A percentile compares a stretch with the other conserved stretches of the same genome.
phyloP scores from a whole-genome alignment of 2,329 filamentous ascomycete genomes.

The Epicoccum sorghinum region DNA sequence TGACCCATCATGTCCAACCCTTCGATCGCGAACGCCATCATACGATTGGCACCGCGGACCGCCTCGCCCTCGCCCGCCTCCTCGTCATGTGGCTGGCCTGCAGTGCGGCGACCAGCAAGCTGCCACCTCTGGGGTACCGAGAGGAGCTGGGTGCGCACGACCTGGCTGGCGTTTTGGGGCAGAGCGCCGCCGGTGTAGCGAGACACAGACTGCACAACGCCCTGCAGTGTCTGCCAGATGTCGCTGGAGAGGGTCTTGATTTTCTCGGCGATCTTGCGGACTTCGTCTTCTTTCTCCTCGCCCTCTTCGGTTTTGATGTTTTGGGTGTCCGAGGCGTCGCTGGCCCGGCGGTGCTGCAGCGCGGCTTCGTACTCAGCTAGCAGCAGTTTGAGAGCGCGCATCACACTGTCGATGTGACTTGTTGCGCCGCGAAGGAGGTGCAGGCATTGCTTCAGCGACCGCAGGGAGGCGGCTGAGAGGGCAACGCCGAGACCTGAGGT shows the following conservation, averaged over 20 bases:
- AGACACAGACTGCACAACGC: constrained; percentile 82
- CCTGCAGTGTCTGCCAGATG: constrained; percentile 66
- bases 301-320: constrained; percentile 23
- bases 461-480: constrained; percentile 86
- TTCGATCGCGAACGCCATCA: constrained; percentile 85
- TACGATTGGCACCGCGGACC: constrained; percentile 70
- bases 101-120: constrained; percentile 63
- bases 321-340: constrained; percentile 22
- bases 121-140: constrained; percentile 84
- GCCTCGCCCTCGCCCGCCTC: constrained; percentile 44
- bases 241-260: constrained; percentile 67
- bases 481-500: constrained; percentile 90
- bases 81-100: constrained; percentile 5
- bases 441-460: constrained; percentile 83
- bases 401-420: constrained; percentile 76
- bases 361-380: constrained; percentile 79
- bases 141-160: constrained; percentile 84
- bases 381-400: constrained; percentile 74
- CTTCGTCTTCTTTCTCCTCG: constrained; percentile 45
- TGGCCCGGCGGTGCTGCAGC: constrained; percentile 36
- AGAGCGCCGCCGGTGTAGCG: constrained; percentile 90
- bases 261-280: constrained; percentile 73
- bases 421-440: constrained; percentile 82
- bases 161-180: constrained; percentile 81
- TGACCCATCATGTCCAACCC: constrained; percentile 94